Evolutionary conservation across 331 rosid genomes (phyloP), one percentile per base, ranked within the genome.

Genomic region (Cucumis variabilis): DNA sequence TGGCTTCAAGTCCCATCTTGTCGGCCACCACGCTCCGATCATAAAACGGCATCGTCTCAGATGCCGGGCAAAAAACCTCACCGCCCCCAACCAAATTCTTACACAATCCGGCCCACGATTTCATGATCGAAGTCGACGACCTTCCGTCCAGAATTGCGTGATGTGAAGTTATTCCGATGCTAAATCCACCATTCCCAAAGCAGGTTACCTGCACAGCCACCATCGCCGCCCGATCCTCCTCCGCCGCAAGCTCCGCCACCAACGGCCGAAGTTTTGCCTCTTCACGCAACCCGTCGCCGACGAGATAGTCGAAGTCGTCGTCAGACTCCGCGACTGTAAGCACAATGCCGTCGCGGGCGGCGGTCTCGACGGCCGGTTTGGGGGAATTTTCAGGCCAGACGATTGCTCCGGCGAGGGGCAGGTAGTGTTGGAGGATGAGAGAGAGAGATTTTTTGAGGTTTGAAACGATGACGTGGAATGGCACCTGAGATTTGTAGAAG

Each of bases 361-460:
- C 50, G 63, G 48, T 88, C 0, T 14, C 75, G 77, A 94, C 86
- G 74, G 82, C 7, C 17, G 95, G 95, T 33, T 90, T 90, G 73
- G 82, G 30, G 23, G 93, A 90, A 27, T 85, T 15, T 78, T 30
- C 79, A 7, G 94, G 91, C 96, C 96, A 92, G 11, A 13, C 86
- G 77, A 94, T 87, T 76, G 74, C 80, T 1, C 94, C 93, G 0
- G 89, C 69, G 23, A 94, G 91, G 62, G 94, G 94, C 0, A 85
- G 85, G n/a, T 44, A 92, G 70, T 88, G 74, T 10, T 23, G 74
- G 63, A 92, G 93, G 6, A 90, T 13, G n/a, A 88, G 71, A 62
- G 93, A 87, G 62, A 94, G 93, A 1, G 96, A 92, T n/a, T 78
- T 50, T 81, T 89, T 92, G 88, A 91, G 96, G 76, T 90, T 92